Evolutionary conservation across 352 stramenopile species (phyloP).

Genomic region (Pythium pyrilobum): DNA sequence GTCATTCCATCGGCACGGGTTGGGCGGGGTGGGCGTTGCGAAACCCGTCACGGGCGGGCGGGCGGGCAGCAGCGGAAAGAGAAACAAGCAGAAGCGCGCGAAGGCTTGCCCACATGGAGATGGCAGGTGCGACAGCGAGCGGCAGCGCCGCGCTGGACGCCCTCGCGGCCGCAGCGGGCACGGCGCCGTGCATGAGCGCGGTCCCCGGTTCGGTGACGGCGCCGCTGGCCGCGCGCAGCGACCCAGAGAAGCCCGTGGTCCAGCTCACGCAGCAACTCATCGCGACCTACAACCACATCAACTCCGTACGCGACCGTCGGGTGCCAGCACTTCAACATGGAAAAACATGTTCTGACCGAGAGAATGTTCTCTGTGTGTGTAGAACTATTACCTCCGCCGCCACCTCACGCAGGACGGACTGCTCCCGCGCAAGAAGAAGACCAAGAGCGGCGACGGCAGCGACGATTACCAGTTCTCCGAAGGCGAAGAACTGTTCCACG

Average conservation of each 20-base stretch:
- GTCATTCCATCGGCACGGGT: background rate
- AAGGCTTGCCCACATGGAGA: constrained; percentile 17
- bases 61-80: constrained; percentile 17
- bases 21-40: constrained; percentile 1
- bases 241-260: constrained; percentile 35
- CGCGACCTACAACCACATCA: constrained; percentile 97
- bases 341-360: background rate
- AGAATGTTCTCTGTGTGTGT: constrained; percentile 7
- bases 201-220: constrained; percentile 7
- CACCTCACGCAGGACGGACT: constrained; percentile 46
- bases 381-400: constrained; percentile 84
- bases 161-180: background rate
- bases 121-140: constrained; percentile 1
- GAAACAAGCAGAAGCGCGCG: constrained; percentile 16
- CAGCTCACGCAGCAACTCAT: constrained; percentile 93
- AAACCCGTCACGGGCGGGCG: constrained; percentile 14
- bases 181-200: constrained; percentile 16
- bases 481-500: constrained; percentile 73
- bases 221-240: constrained; percentile 17
- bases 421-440: constrained; percentile 59
- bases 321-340: constrained; percentile 9
- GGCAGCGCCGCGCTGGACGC: background rate
- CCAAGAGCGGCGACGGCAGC: constrained; percentile 23
- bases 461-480: constrained; percentile 56
- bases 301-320: constrained; percentile 59